These are phyloP conservation scores for Gyrodon lividus DNA, from an alignment of 768 basidiomycete genomes.

Conservation along the genomic window DNA sequence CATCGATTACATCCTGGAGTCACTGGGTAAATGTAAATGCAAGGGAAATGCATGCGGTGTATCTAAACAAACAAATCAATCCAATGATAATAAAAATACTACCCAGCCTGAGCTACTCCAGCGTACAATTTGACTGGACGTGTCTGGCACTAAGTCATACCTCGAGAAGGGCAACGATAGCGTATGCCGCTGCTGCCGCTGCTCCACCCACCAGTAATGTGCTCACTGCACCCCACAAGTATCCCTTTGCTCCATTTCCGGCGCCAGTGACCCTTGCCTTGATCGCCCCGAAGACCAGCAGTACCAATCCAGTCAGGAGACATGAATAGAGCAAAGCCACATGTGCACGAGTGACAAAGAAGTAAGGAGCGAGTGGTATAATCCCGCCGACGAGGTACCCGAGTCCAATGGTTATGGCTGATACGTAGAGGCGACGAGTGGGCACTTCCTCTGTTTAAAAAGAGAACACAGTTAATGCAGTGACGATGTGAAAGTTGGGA, in stretches of 20 bases:
- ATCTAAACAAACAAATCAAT: neutral
- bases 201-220: constrained; percentile 89
- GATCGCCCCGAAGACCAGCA: constrained; percentile 88
- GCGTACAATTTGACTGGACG: neutral
- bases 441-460: constrained; percentile 78
- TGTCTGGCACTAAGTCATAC: neutral
- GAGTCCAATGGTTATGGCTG: constrained; percentile 93
- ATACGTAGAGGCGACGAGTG: constrained; percentile 76
- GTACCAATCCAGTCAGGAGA: constrained; percentile 77
- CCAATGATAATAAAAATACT: constrained; percentile 2
- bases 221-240: constrained; percentile 83
- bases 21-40: neutral
- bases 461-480: neutral
- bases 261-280: constrained; percentile 90
- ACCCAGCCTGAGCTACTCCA: neutral
- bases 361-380: constrained; percentile 90
- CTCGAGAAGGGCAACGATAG: constrained; percentile 53
- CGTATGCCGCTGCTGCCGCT: constrained; percentile 77
- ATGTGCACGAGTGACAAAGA: constrained; percentile 75
- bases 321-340: constrained; percentile 71
- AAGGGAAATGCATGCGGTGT: neutral
- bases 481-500: neutral
- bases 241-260: constrained; percentile 60
- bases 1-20: neutral
- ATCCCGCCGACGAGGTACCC: constrained; percentile 93